A percentile compares a stretch with the other conserved stretches of the same genome.
phyloP scores from a whole-genome alignment of 768 basidiomycete genomes.

The Porpolomopsis calyptriformis region DNA sequence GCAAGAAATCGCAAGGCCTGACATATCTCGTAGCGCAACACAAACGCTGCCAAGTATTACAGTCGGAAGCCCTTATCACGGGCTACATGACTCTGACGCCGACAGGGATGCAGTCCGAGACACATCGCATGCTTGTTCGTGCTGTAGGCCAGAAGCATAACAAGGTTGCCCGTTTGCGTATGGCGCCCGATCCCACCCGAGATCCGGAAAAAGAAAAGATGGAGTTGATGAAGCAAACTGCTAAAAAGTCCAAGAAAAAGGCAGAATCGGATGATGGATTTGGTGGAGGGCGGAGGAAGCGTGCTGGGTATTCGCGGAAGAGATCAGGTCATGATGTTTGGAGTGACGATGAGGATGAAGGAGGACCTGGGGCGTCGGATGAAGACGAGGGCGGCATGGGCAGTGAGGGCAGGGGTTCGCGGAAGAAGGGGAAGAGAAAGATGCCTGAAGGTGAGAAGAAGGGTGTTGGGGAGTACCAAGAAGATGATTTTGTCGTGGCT shows the following conservation, averaged over 20 bases:
- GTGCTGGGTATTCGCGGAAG: constrained; percentile 26
- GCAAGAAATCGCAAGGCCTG: constrained; percentile 55
- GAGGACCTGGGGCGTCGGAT: constrained; percentile 44
- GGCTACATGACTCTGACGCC: constrained; percentile 79
- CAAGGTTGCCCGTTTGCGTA: constrained; percentile 67
- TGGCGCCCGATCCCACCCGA: constrained; percentile 67
- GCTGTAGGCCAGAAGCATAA: constrained; percentile 80
- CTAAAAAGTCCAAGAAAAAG: constrained; percentile 54
- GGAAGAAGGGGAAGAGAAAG: constrained; percentile 37
- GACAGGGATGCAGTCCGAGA: constrained; percentile 83
- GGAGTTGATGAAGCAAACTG: constrained; percentile 54
- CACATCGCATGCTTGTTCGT: constrained; percentile 80
- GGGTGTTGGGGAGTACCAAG: constrained; percentile 61
- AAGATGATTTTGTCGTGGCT: constrained; percentile 78
- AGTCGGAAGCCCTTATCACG: constrained; percentile 73
- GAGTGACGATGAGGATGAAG: constrained; percentile 65
- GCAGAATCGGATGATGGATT: constrained; percentile 40
- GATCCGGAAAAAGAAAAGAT: constrained; percentile 68
- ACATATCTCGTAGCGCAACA: constrained; percentile 88
- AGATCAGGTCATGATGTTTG: constrained; percentile 32
- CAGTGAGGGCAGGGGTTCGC: constrained; percentile 21
- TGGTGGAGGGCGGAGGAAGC: constrained; percentile 38
- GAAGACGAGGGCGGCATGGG: constrained; percentile 39
- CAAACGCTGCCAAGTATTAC: constrained; percentile 76
- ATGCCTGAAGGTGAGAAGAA: constrained; percentile 38